Base-by-base conservation (phyloP, 163 green algal species). In the Volvox carteri region DNA sequence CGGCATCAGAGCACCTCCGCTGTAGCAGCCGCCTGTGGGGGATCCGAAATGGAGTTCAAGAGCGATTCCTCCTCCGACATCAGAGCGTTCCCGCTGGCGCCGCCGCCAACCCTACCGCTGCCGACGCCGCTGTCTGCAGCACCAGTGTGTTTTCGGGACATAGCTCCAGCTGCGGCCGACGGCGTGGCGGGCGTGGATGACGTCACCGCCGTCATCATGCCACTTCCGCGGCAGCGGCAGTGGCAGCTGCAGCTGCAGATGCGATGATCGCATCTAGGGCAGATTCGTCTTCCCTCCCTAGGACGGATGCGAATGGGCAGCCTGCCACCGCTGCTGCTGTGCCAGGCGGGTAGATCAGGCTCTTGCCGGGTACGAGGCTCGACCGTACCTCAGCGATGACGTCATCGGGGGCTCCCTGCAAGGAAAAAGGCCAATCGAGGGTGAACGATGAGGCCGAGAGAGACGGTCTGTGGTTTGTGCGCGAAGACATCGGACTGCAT, bases 221-320 rank as follows among this genome's bases (percentile, higher is more conserved):
- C 72, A 39, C n/a, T 37, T 41, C 65, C 9, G 8, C 35, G 39
- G 77, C 33, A 14, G 56, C 37, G 78, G 78, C 56, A 25, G 78
- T 12, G 14, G n/a, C 58, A n/a, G 28, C 28, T 0, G 60, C 56
- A 65, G 54, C 54, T 23, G 19, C 54, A 65, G 54, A 65, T 23
- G 46, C 46, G 0, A 79, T 48, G 48, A 87, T 54, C 30, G 46
- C 65, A 12, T 87, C 81, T 14, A 87, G 67, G 0, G 65, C 35
- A 9, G 3, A 1, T 48, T 87, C 81, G 12, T 80, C 65, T 19
- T 77, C 78, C 7, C 9, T 46, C 28, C 33, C 35, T 19, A 87
- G 41, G 18, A 23, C 14, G 14, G 46, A n/a, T 9, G 46, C 62
- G 48, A 87, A 87, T 39, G 65, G 44, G 67, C 81, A 79, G 81